A percentile compares a stretch with the other conserved stretches of the same genome.
Conservation (phyloP, 495 filamentous ascomycete species). For the Sphaerosporella brunnea region DNA sequence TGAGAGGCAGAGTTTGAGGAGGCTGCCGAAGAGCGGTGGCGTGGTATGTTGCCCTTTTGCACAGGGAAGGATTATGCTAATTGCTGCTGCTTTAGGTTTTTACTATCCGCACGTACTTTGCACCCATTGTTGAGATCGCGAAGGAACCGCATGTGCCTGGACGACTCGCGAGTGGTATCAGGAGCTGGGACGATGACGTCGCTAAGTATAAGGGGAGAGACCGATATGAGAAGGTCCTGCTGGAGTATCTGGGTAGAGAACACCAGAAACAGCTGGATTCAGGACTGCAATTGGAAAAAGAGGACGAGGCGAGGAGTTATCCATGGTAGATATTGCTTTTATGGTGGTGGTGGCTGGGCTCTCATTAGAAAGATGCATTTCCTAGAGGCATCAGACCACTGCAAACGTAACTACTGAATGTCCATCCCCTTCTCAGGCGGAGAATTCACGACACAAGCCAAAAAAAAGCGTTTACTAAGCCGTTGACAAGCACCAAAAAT, state of each 20-base stretch:
- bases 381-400: too few species aligned
- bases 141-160: constrained; percentile 57
- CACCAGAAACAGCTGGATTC: constrained; percentile 55
- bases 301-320: constrained; percentile 40
- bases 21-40: constrained; percentile 54
- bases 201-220: constrained; percentile 69
- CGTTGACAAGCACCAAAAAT: too few species aligned
- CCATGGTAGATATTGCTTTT: constrained; percentile 3
- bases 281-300: constrained; percentile 43
- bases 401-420: too few species aligned
- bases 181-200: constrained; percentile 81
- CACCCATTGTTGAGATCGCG: constrained; percentile 45
- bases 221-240: constrained; percentile 55
- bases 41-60: constrained; percentile 30
- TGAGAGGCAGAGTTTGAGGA: constrained; percentile 58
- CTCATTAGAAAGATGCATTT: too few species aligned
- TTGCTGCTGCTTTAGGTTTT: constrained; percentile 31
- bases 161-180: constrained; percentile 48
- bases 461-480: too few species aligned
- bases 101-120: constrained; percentile 65
- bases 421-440: too few species aligned
- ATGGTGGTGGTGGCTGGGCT: too few species aligned
- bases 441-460: too few species aligned
- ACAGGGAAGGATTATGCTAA: neutral
- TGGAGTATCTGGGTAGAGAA: constrained; percentile 67